Conservation (phyloP, 495 filamentous ascomycete genomes). For the Chaetomium cochliodes region DNA sequence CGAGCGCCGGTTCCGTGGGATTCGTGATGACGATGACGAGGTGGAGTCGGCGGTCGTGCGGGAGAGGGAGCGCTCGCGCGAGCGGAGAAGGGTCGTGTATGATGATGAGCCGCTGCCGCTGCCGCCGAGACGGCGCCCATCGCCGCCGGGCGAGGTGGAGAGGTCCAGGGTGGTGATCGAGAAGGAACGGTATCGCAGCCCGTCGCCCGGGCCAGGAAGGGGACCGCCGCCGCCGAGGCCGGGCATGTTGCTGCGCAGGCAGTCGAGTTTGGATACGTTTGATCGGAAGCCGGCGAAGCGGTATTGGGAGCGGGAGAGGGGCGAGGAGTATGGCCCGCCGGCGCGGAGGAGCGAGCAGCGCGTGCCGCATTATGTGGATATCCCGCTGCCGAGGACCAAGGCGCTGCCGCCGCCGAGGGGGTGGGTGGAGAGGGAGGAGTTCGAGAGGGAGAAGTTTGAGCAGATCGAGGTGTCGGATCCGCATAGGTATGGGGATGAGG, state of each 20-base stretch:
- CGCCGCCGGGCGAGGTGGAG: conserved; percentile 37
- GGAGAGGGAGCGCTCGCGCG: neutral
- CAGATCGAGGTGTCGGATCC: conserved; percentile 69
- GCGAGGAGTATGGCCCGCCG: conserved; percentile 48
- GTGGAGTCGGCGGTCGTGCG: neutral
- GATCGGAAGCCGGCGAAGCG: conserved; percentile 49
- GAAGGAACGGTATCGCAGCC: conserved; percentile 39
- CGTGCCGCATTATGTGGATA: conserved; percentile 50
- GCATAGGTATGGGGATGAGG: conserved; percentile 65
- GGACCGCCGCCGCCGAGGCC: conserved; percentile 30
- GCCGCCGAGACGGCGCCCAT: too few species aligned
- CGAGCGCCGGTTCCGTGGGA: neutral
- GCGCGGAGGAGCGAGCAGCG: conserved; percentile 41
- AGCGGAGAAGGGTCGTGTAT: conserved; percentile 2
- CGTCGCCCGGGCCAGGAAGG: conserved; percentile 34
- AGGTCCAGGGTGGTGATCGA: conserved; percentile 36
- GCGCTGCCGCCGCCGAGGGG: conserved; percentile 48
- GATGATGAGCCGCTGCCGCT: conserved; percentile 33
- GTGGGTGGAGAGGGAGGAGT: conserved; percentile 53
- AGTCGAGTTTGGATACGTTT: conserved; percentile 51
- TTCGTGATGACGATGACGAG: neutral
- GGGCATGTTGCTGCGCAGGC: conserved; percentile 36
- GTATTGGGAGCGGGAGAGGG: conserved; percentile 40
- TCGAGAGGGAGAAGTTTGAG: conserved; percentile 50
- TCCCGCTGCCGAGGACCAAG: conserved; percentile 52